Base-by-base conservation (phyloP, 495 filamentous ascomycete genomes). In the Tuber melanosporum region DNA sequence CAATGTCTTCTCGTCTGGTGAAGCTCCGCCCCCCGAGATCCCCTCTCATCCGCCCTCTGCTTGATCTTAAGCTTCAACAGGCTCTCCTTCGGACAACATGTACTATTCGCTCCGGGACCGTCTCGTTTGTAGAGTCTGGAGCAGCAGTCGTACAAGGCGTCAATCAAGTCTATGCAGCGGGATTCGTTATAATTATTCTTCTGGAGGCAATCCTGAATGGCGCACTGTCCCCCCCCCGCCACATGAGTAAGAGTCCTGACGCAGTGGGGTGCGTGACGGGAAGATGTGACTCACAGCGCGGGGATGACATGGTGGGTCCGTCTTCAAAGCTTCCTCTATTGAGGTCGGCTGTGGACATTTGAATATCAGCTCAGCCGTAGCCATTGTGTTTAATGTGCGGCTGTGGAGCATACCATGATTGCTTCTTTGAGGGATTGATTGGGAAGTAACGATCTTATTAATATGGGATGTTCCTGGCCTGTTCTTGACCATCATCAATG, bases 111-210 rank as follows among this genome's bases (percentile, higher is more conserved):
- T 26, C 89, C 85, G 69, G 97, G 92, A 9, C 96, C 95, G 73
- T 91, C 88, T 73, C 88, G 87, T 83, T 91, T 85, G 85, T 99
- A 98, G 85, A 99, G 97, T 45, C 88, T 87, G 78, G 94, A 91
- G 85, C 95, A 99, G 84, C 95, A 99, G 82, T 95, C 91, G 84
- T 98, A 99, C 39, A 99, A 86, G n/a, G 93, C 92, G 83, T 97
- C 92, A 71, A 99, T 89, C 80, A 95, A 87, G 17, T 87, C 84
- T 77, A 89, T 87, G 85, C 95, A 99, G 82, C 91, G 96, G 41
- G 89, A 89, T 87, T 99, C 94, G 69, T 96, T 87, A 84, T 92
- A 98, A n/a, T 90, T 91, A 82, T 93, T 93, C 85, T 90, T 97
- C 73, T 86, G 88, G 69, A 99, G 85, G 82, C 95, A 99, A 76